These are phyloP conservation scores for Tinospora cordifolia DNA, from an alignment of 164 flowering plant species.

Conservation along the genomic window DNA sequence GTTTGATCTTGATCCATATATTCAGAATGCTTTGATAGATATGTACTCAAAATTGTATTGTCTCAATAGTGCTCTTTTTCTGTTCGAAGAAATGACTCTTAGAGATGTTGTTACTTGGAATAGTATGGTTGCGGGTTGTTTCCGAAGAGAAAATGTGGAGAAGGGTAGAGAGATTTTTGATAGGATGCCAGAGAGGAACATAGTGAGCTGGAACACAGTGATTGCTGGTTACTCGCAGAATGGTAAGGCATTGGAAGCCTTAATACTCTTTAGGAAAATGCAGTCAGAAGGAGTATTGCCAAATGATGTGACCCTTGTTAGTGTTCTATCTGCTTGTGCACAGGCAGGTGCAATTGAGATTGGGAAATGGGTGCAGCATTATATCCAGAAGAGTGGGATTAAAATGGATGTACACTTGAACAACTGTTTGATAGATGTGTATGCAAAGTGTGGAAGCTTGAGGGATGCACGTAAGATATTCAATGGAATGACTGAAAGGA, in stretches of 20 bases:
- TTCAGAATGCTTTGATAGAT: slow-evolving; percentile 15
- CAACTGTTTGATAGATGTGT: slow-evolving; percentile 27
- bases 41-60: slow-evolving; percentile 15
- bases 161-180: slow-evolving; percentile 18
- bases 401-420: slow-evolving; percentile 16
- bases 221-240: slow-evolving; percentile 17
- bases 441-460: slow-evolving; percentile 23
- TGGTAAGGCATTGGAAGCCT: slow-evolving; percentile 13
- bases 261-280: slow-evolving; percentile 21
- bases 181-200: slow-evolving; percentile 19
- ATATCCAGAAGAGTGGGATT: slow-evolving; percentile 14
- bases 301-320: slow-evolving; percentile 18
- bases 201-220: slow-evolving; percentile 22
- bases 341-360: slow-evolving; percentile 19
- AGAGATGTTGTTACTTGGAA: slow-evolving; percentile 25
- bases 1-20: slow-evolving; percentile 8
- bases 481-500: slow-evolving; percentile 20
- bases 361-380: slow-evolving; percentile 23
- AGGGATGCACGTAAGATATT: slow-evolving; percentile 24
- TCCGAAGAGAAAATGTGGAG: slow-evolving; percentile 16
- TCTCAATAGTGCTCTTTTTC: slow-evolving; percentile 7
- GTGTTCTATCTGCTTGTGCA: slow-evolving; percentile 18
- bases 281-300: slow-evolving; percentile 17
- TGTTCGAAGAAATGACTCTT: slow-evolving; percentile 17
- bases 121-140: slow-evolving; percentile 22